phyloP scores from a whole-genome alignment of 352 stramenopile species.

The Globisporangium lucens region DNA sequence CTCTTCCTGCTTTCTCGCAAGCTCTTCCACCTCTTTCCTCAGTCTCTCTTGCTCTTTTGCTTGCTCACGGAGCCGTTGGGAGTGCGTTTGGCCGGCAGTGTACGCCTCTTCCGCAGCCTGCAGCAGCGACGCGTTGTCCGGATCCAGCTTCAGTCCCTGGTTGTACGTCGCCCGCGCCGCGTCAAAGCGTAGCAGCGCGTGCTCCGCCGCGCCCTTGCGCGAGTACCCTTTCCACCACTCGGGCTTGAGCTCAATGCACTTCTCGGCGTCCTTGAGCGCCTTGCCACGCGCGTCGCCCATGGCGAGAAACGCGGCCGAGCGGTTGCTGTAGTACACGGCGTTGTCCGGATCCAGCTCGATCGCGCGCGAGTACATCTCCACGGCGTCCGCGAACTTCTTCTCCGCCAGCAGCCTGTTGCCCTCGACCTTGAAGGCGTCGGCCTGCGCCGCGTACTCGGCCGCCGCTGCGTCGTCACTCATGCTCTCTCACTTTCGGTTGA shows the following conservation, averaged over 20 bases:
- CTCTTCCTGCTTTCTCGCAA: constrained; percentile 19
- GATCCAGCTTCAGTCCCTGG: constrained; percentile 53
- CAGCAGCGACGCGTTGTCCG: constrained; percentile 69
- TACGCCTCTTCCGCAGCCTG: constrained; percentile 71
- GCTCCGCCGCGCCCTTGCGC: constrained; percentile 76
- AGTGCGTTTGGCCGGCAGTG: constrained; percentile 65
- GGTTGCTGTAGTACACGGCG: constrained; percentile 85
- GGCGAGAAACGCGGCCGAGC: constrained; percentile 75
- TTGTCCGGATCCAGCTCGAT: constrained; percentile 85
- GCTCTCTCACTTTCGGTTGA: neutral
- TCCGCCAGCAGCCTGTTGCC: constrained; percentile 71
- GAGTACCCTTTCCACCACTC: constrained; percentile 89
- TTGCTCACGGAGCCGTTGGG: constrained; percentile 48
- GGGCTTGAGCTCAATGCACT: constrained; percentile 70
- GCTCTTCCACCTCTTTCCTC: constrained; percentile 35
- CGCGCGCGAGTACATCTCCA: constrained; percentile 81
- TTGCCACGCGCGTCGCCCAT: constrained; percentile 80
- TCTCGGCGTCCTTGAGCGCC: constrained; percentile 72
- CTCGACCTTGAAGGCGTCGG: constrained; percentile 81
- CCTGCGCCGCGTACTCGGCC: constrained; percentile 59
- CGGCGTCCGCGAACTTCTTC: constrained; percentile 58
- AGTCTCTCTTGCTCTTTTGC: constrained; percentile 41
- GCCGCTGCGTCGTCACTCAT: constrained; percentile 17
- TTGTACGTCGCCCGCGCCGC: constrained; percentile 70
- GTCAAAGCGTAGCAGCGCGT: constrained; percentile 75